These are phyloP conservation scores for Lagenidium sp. DNA, from an alignment of 352 stramenopile species.

Conservation along the genomic window DNA sequence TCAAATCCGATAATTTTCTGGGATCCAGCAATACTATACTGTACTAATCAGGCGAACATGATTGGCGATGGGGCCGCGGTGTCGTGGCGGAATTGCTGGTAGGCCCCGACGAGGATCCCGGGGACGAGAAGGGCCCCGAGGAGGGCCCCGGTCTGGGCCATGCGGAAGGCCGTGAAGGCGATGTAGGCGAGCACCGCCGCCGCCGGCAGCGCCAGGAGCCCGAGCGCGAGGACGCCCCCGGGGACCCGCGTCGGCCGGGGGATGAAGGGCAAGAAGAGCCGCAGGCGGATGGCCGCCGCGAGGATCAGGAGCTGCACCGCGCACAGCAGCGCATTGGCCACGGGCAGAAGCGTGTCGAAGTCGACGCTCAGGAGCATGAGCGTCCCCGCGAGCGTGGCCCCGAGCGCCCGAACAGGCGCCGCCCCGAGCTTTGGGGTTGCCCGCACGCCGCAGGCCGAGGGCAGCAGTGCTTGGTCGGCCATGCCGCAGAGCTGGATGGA, in stretches of 20 bases:
- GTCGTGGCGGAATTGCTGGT: slow-evolving; percentile 7
- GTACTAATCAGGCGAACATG: slow-evolving; percentile 4
- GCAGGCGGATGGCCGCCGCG: slow-evolving; percentile 51
- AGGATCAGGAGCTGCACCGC: slow-evolving; percentile 75
- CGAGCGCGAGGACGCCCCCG: slow-evolving; percentile 23
- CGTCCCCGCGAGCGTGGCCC: slow-evolving; percentile 13
- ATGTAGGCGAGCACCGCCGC: slow-evolving; percentile 40
- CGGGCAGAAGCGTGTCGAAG: slow-evolving; percentile 41
- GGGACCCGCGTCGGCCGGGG: slow-evolving; percentile 30
- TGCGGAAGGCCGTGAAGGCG: slow-evolving; percentile 30
- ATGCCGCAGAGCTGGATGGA: slow-evolving; percentile 67
- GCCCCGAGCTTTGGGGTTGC: slow-evolving; percentile 11
- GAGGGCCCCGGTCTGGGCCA: slow-evolving; percentile 16
- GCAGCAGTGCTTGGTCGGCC: slow-evolving; percentile 67
- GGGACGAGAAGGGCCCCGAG: slow-evolving; percentile 26
- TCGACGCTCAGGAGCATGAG: slow-evolving; percentile 15
- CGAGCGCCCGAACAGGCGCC: slow-evolving; percentile 16
- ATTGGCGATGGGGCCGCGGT: slow-evolving; percentile 1
- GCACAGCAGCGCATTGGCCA: slow-evolving; percentile 80
- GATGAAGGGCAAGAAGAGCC: slow-evolving; percentile 44
- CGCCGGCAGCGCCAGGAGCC: slow-evolving; percentile 16
- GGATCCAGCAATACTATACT: not conserved
- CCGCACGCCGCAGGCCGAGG: slow-evolving; percentile 48
- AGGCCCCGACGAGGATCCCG: slow-evolving; percentile 13
- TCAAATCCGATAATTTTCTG: slow-evolving; percentile 1